Evolutionary conservation across 2,329 filamentous ascomycete species (phyloP).

Genomic region (Pseudogymnoascus destructans): DNA sequence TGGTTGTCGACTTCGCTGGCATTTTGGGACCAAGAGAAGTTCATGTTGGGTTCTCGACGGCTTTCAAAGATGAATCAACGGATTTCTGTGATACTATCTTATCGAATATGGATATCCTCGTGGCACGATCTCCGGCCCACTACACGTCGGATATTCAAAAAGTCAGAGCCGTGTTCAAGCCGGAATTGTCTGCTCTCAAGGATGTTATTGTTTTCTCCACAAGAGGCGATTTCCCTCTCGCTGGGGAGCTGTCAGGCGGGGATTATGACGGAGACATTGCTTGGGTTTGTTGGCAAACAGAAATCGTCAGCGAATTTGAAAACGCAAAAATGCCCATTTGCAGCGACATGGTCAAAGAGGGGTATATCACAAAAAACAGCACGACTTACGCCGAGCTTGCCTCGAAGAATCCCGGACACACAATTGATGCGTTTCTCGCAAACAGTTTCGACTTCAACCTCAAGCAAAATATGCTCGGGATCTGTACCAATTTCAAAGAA

Average conservation of each 20-base stretch:
- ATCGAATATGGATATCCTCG: constrained; percentile 46
- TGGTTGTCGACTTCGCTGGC: constrained; percentile 54
- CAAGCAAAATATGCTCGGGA: constrained; percentile 44
- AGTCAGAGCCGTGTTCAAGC: constrained; percentile 44
- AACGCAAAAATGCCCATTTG: constrained; percentile 41
- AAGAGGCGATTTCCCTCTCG: constrained; percentile 48
- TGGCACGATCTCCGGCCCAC: constrained; percentile 57
- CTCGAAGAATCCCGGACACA: constrained; percentile 10
- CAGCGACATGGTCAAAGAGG: constrained; percentile 33
- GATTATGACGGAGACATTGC: constrained; percentile 73
- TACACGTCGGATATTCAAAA: constrained; percentile 61
- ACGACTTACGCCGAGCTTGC: constrained; percentile 26
- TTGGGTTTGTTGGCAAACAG: constrained; percentile 63
- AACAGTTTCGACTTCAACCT: constrained; percentile 46
- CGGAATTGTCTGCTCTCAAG: constrained; percentile 51
- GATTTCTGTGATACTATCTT: constrained; percentile 41
- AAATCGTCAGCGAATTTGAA: constrained; percentile 51
- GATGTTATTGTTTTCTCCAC: constrained; percentile 70
- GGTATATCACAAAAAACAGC: constrained; percentile 38
- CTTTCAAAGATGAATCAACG: constrained; percentile 42
- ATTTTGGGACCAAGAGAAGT: constrained; percentile 52
- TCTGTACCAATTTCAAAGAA: constrained; percentile 52
- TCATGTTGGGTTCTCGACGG: constrained; percentile 50
- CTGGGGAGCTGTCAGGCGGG: constrained; percentile 60
- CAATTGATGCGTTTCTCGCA: constrained; percentile 33